These are phyloP conservation scores for Verbena officinalis DNA, from an alignment of 257 asterid genomes.

Conservation along the genomic window DNA sequence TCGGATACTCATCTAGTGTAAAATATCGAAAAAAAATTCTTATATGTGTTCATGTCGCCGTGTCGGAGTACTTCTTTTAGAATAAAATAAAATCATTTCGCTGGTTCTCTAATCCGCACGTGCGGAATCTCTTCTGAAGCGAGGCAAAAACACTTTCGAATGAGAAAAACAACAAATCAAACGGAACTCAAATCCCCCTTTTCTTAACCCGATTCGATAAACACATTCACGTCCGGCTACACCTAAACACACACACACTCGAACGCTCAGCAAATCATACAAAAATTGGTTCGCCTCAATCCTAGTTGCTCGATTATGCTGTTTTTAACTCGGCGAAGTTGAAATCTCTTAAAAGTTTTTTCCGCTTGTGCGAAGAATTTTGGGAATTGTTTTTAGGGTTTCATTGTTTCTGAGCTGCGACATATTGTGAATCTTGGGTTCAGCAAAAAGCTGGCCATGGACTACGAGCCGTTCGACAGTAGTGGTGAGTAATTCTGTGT, in stretches of 20 bases:
- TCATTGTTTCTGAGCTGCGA: constrained; percentile 24
- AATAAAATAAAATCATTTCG: too few relatives aligned
- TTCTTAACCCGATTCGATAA: constrained; percentile 37
- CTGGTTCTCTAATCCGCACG: constrained; percentile 24
- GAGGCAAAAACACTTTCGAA: constrained; percentile 35
- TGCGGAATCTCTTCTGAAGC: constrained; percentile 24
- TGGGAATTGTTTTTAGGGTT: constrained; percentile 18
- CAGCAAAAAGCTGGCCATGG: constrained; percentile 58
- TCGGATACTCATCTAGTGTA: too few relatives aligned
- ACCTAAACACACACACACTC: constrained; percentile 27
- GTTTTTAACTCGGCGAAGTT: constrained; percentile 25
- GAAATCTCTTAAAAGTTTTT: constrained; percentile 3
- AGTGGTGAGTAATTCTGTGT: constrained; percentile 57
- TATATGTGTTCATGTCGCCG: too few relatives aligned
- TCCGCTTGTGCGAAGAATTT: constrained; percentile 10
- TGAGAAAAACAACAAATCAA: constrained; percentile 27
- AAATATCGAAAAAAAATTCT: too few relatives aligned
- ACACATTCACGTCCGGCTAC: constrained; percentile 60
- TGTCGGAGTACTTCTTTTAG: too few relatives aligned
- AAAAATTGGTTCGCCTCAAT: constrained; percentile 32
- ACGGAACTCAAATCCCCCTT: constrained; percentile 51
- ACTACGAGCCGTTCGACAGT: constrained; percentile 64
- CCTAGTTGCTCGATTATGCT: constrained; percentile 23
- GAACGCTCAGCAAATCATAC: constrained; percentile 31
- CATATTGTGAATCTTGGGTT: constrained; percentile 29